phyloP scores from a whole-genome alignment of 2,329 filamentous ascomycete species.

The Cordyceps tenuipes region DNA sequence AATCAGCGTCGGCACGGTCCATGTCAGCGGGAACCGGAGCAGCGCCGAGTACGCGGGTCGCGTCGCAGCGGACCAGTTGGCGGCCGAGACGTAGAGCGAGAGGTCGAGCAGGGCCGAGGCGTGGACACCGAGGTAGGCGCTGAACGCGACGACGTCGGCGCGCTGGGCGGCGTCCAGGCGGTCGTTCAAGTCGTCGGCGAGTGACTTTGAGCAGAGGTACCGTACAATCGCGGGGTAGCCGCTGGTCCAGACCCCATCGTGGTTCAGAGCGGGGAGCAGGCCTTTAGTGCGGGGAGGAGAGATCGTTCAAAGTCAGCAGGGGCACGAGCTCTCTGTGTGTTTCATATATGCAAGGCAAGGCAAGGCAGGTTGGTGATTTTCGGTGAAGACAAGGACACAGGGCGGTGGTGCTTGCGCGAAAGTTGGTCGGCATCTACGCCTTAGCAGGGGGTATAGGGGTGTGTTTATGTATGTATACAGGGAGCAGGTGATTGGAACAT shows the following conservation, averaged over 20 bases:
- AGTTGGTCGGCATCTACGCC: neutral
- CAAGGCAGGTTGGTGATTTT: slow-evolving; percentile 2
- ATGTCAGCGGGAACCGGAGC: slow-evolving; percentile 80
- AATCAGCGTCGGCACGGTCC: slow-evolving; percentile 68
- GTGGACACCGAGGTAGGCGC: slow-evolving; percentile 64
- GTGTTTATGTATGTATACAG: neutral
- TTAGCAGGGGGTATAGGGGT: neutral
- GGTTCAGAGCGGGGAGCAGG: slow-evolving; percentile 45
- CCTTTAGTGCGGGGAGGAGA: slow-evolving; percentile 28
- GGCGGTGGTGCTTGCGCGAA: slow-evolving; percentile 12
- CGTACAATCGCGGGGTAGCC: slow-evolving; percentile 55
- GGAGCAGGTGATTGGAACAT: slow-evolving; percentile 26
- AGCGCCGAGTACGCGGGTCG: slow-evolving; percentile 73
- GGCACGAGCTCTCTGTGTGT: neutral
- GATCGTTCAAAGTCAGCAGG: slow-evolving; percentile 16
- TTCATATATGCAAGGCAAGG: slow-evolving; percentile 8
- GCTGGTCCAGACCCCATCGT: slow-evolving; percentile 44
- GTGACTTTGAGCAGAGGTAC: slow-evolving; percentile 39
- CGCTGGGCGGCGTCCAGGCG: slow-evolving; percentile 29
- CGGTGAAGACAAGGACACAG: neutral
- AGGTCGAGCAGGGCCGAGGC: slow-evolving; percentile 76
- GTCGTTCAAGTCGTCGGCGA: slow-evolving; percentile 31
- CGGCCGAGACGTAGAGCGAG: slow-evolving; percentile 79
- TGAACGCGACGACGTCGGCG: slow-evolving; percentile 44
- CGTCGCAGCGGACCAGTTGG: slow-evolving; percentile 74